These are phyloP conservation scores for Allomyces arbusculus DNA, from an alignment of 192 early-diverging fungal species.

Conservation along the genomic window DNA sequence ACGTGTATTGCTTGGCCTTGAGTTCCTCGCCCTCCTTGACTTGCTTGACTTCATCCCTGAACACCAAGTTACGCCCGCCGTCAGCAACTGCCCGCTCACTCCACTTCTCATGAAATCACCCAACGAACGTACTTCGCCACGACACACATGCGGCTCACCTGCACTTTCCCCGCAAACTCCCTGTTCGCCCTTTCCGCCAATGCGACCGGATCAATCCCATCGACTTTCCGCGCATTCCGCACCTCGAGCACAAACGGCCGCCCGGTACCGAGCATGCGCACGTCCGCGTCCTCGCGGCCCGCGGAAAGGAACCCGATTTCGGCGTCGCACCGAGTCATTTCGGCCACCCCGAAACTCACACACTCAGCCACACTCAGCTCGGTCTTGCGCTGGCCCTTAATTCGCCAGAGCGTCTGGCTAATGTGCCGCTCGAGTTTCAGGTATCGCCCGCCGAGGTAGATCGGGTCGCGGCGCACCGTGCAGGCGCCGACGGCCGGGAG, in stretches of 20 bases:
- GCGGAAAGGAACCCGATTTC: constrained; percentile 45
- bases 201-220: neutral
- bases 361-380: constrained; percentile 64
- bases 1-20: constrained; percentile 48
- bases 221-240: constrained; percentile 45
- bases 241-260: constrained; percentile 82
- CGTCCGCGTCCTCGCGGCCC: constrained; percentile 85
- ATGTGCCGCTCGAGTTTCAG: constrained; percentile 49
- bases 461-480: neutral
- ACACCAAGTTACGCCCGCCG: too few species aligned
- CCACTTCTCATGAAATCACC: neutral
- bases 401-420: constrained; percentile 69
- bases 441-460: constrained; percentile 26
- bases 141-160: constrained; percentile 14
- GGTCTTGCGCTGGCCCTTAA: constrained; percentile 42
- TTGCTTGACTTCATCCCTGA: constrained; percentile 25
- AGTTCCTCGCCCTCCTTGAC: constrained; percentile 57
- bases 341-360: constrained; percentile 35
- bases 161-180: constrained; percentile 10
- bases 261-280: constrained; percentile 79
- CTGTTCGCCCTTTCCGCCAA: constrained; percentile 14
- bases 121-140: constrained; percentile 14
- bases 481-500: too few species aligned
- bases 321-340: constrained; percentile 26
- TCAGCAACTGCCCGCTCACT: too few species aligned